These are phyloP conservation scores for Podaxis mareebaensis DNA, from an alignment of 768 basidiomycete species.

Conservation along the genomic window DNA sequence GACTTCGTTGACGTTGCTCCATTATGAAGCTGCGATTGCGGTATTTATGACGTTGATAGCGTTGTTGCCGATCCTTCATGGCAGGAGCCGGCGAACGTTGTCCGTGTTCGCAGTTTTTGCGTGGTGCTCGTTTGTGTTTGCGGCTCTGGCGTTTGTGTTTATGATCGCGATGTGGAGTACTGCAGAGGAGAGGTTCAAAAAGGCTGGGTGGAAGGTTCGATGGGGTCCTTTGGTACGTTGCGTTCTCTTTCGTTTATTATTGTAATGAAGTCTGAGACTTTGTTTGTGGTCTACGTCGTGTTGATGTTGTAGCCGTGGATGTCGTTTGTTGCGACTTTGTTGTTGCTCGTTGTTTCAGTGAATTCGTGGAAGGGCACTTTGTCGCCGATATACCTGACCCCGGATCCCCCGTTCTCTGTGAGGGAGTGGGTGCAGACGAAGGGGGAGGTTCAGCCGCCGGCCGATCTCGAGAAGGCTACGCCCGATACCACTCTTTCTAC, in stretches of 20 bases:
- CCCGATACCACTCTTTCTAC: neutral
- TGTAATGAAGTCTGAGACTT: neutral
- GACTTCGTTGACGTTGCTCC: neutral
- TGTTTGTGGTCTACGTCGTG: neutral
- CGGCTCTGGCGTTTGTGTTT: conserved; percentile 36
- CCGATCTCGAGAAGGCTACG: conserved; percentile 1
- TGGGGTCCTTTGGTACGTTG: conserved; percentile 38
- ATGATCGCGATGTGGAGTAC: conserved; percentile 36
- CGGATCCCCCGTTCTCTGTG: neutral
- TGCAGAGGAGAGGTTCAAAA: conserved; percentile 33
- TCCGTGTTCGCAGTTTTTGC: conserved; percentile 29
- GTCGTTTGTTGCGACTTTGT: conserved; percentile 32
- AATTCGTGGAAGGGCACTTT: neutral
- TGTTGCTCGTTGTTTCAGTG: conserved; percentile 25
- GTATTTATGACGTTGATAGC: conserved; percentile 32
- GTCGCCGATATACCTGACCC: neutral
- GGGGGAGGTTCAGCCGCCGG: neutral
- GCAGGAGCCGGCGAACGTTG: conserved; percentile 26
- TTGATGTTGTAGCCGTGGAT: conserved; percentile 32
- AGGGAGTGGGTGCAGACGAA: neutral
- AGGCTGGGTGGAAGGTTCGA: conserved; percentile 31
- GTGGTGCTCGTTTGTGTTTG: conserved; percentile 29
- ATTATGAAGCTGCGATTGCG: conserved; percentile 28
- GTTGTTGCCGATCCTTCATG: conserved; percentile 27
- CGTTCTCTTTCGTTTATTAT: neutral